Percentiles rank a stretch among this genome's conserved stretches.
These are phyloP conservation scores for Flaveria sonorensis DNA, from an alignment of 129 eudicot species.

Conservation along the genomic window DNA sequence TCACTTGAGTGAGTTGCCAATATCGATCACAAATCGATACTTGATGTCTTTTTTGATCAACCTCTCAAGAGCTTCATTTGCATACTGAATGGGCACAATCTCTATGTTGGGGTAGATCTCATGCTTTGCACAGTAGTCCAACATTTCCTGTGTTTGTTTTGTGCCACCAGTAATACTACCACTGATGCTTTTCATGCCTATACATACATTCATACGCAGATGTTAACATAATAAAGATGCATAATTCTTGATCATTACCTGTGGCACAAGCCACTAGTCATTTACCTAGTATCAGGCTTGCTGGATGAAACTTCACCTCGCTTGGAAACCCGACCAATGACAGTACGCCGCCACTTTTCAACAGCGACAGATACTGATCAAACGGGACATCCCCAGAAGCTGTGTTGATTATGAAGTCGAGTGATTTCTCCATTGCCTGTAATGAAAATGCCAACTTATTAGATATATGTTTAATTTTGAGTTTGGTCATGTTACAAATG, in stretches of 20 bases:
- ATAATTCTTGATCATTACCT: neutral
- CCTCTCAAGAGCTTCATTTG: constrained; percentile 82
- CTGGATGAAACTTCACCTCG: constrained; percentile 74
- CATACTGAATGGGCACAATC: constrained; percentile 60
- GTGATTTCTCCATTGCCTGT: constrained; percentile 56
- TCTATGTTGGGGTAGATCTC: constrained; percentile 65
- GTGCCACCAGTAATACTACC: constrained; percentile 93
- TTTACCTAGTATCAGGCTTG: constrained; percentile 53
- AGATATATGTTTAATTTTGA: too few species aligned
- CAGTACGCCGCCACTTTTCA: constrained; percentile 70
- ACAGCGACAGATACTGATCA: constrained; percentile 59
- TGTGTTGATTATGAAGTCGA: constrained; percentile 77
- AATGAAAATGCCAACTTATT: neutral
- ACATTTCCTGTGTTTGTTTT: constrained; percentile 81
- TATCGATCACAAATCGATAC: constrained; percentile 93
- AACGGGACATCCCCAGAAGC: constrained; percentile 82
- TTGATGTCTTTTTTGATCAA: constrained; percentile 69
- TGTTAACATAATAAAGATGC: neutral
- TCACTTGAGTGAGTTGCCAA: constrained; percentile 72
- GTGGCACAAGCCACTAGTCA: neutral
- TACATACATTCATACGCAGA: constrained; percentile 6
- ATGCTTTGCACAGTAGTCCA: constrained; percentile 73
- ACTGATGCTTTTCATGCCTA: constrained; percentile 64
- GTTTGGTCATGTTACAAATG: too few species aligned
- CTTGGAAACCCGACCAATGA: constrained; percentile 68